These are phyloP conservation scores for Fomitiporia mediterranea DNA, from an alignment of 1,284 basidiomycete genomes.

Conservation along the genomic window DNA sequence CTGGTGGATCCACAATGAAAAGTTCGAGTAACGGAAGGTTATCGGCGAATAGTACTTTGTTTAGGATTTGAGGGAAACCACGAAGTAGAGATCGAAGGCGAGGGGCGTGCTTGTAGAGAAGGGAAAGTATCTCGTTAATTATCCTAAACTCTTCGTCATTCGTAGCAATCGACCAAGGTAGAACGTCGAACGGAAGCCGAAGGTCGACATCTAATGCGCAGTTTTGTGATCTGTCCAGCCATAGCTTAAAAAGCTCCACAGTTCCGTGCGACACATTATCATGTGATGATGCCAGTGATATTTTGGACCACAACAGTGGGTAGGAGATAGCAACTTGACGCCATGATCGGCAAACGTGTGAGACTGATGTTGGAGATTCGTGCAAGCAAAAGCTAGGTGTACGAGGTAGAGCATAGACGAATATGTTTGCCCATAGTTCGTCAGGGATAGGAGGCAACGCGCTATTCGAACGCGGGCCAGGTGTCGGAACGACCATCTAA, in stretches of 20 bases:
- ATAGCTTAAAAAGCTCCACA: slow-evolving; percentile 5
- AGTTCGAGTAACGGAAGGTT: slow-evolving; percentile 8
- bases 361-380: background rate
- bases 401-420: background rate
- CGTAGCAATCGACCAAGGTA: slow-evolving; percentile 9
- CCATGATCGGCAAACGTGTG: slow-evolving; percentile 10
- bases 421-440: slow-evolving; percentile 9
- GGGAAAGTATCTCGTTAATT: background rate
- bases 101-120: background rate
- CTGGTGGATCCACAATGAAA: slow-evolving; percentile 13
- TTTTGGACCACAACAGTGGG: slow-evolving; percentile 11
- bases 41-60: background rate
- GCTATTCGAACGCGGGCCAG: background rate
- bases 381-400: background rate
- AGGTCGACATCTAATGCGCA: slow-evolving; percentile 11
- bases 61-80: slow-evolving; percentile 1
- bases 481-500: background rate
- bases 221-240: slow-evolving; percentile 6
- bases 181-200: slow-evolving; percentile 5
- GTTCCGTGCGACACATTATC: background rate
- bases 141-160: background rate
- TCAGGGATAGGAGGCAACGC: background rate
- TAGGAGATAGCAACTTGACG: slow-evolving; percentile 4
- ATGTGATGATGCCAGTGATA: background rate
- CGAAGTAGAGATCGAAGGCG: slow-evolving; percentile 9